These are phyloP conservation scores for Trichoderma sp. DNA, from an alignment of 2,329 filamentous ascomycete species.

Conservation along the genomic window DNA sequence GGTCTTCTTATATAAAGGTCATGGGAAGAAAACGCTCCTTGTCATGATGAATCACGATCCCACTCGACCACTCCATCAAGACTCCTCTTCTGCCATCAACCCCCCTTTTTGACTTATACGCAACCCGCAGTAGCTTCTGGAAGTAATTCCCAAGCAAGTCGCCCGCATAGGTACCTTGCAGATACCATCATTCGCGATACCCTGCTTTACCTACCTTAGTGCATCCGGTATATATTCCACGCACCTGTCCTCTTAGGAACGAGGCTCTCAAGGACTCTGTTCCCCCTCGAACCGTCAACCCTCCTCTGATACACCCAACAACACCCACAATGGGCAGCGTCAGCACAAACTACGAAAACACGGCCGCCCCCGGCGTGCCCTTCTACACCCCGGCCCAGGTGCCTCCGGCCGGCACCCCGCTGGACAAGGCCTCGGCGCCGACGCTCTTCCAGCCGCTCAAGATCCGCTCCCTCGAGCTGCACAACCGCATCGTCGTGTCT, in stretches of 20 bases:
- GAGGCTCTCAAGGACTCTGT: not conserved
- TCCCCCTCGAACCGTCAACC: not conserved
- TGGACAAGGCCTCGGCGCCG: slow-evolving; percentile 47
- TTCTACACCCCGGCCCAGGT: slow-evolving; percentile 59
- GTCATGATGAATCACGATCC: too few species aligned
- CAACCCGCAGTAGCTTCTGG: too few species aligned
- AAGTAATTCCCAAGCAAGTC: too few species aligned
- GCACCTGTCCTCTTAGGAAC: not conserved
- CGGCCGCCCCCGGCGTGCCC: slow-evolving; percentile 49
- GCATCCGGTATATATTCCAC: not conserved
- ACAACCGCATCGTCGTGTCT: slow-evolving; percentile 60
- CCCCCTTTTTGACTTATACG: too few species aligned
- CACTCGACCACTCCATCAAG: too few species aligned
- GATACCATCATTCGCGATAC: too few species aligned
- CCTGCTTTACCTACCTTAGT: too few species aligned
- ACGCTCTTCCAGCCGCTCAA: slow-evolving; percentile 60
- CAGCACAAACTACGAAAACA: slow-evolving; percentile 36
- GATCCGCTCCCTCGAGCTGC: slow-evolving; percentile 55
- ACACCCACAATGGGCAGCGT: slow-evolving; percentile 27
- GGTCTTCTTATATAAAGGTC: too few species aligned
- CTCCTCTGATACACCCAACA: not conserved
- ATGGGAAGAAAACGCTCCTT: too few species aligned
- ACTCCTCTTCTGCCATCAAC: too few species aligned
- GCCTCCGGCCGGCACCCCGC: slow-evolving; percentile 53
- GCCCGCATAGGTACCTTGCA: too few species aligned